Base-by-base conservation (phyloP, 2,329 filamentous ascomycete genomes). In the Pseudogymnoascus sp. region DNA sequence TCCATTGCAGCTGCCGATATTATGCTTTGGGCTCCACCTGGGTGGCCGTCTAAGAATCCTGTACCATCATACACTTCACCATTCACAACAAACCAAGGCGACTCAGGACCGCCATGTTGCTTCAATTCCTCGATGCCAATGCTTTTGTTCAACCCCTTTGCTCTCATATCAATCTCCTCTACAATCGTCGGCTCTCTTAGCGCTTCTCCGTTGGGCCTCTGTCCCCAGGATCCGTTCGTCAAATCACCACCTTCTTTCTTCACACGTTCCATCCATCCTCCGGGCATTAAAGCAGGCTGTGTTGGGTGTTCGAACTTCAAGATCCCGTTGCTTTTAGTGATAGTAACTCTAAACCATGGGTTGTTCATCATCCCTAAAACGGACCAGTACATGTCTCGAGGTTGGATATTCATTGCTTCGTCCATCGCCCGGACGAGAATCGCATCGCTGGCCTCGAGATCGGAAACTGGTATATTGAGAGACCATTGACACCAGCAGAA, bases 291-390 rank as follows among this genome's bases (percentile, higher is more conserved):
- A 0, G 87, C 86, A 5, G 92, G 90, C 66, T 92, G 88, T 2
- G 91, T 95, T 0, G 92, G 92, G 69, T 97, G 92, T 73, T 96
- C 92, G 68, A 97, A 97, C 5, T 84, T 81, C 44, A 96, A 75
- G 6, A 72, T 75, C 14, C 83, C 79, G 0, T 79, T 80, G 65
- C 92, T 86, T 63, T 86, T 86, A 61, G 85, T 83, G 62, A 97
- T 89, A 1, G 86, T 84, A 0, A 97, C 83, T 4, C 92, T 82
- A 74, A 89, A 97, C 92, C 92, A 97, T 0, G 91, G 90, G 69
- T 96, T 96, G 76, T 96, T 96, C 92, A 97, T 96, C 92, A 97
- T 97, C 0, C 92, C 92, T 40, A 96, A 77, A 1, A 96, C 91
- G 65, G 86, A 92, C 92, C 92, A 97, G 76, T 96, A 96, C 90